Evolutionary conservation across 768 basidiomycete species (phyloP).

Genomic region (Pleurotus eryngii): DNA sequence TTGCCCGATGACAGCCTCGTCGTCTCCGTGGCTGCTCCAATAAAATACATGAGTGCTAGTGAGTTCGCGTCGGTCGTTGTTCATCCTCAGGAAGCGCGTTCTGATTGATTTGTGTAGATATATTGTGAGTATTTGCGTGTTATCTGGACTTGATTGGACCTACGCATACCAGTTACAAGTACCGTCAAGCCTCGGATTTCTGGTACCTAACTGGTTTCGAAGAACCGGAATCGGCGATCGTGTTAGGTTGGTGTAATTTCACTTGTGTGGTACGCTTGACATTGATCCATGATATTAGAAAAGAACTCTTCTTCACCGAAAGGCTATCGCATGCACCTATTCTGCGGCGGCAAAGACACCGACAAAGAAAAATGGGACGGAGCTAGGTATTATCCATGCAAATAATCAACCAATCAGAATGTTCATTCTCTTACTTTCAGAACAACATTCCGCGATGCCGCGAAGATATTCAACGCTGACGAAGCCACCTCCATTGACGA

Average conservation of each 20-base stretch:
- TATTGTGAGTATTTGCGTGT: constrained; percentile 60
- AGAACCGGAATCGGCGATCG: constrained; percentile 86
- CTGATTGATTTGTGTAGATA: constrained; percentile 37
- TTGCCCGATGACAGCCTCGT: constrained; percentile 75
- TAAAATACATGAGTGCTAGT: constrained; percentile 87
- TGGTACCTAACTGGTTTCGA: constrained; percentile 97
- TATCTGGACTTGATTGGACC: constrained; percentile 5
- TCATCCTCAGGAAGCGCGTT: neutral
- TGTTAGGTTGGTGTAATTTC: constrained; percentile 55
- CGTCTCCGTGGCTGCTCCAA: constrained; percentile 70
- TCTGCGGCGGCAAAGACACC: constrained; percentile 70
- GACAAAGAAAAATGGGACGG: constrained; percentile 92
- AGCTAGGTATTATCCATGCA: constrained; percentile 42
- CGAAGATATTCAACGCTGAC: constrained; percentile 74
- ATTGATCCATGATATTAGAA: constrained; percentile 38
- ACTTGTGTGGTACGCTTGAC: neutral
- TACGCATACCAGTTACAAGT: constrained; percentile 72
- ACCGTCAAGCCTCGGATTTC: constrained; percentile 88
- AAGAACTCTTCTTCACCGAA: constrained; percentile 57
- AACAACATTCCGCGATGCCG: constrained; percentile 64
- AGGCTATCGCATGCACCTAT: constrained; percentile 87
- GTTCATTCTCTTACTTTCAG: constrained; percentile 25
- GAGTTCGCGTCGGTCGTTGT: constrained; percentile 27
- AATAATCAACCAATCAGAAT: neutral
- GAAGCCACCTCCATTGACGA: constrained; percentile 55